Percentiles rank a stretch among this genome's conserved stretches.
phyloP scores from a whole-genome alignment of 2,329 filamentous ascomycete genomes.

The Ceratocystis harringtonii region DNA sequence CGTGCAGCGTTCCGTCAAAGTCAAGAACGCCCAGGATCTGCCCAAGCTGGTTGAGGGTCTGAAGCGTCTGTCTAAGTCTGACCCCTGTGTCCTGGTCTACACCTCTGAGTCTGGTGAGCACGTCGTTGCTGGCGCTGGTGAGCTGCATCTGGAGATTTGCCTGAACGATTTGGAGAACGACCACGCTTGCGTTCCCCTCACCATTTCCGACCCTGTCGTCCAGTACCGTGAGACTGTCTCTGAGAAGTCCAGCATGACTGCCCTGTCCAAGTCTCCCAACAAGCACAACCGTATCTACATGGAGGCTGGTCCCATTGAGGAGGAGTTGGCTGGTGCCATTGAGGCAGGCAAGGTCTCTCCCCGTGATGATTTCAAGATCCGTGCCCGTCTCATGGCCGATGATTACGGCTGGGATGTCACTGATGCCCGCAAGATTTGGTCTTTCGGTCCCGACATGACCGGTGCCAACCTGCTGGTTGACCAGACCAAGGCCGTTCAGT shows the following conservation, averaged over 20 bases:
- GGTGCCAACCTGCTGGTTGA: constrained; percentile 98
- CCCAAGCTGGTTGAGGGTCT: constrained; percentile 99
- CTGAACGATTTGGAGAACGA: constrained; percentile 99
- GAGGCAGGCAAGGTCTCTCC: constrained; percentile 83
- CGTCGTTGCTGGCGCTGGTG: constrained; percentile 96
- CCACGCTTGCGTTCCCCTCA: constrained; percentile 95
- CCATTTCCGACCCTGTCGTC: constrained; percentile 95
- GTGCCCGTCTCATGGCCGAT: constrained; percentile 89
- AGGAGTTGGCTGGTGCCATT: constrained; percentile 84
- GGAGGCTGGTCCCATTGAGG: constrained; percentile 73
- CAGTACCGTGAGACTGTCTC: constrained; percentile 95
- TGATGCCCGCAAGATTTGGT: constrained; percentile 99
- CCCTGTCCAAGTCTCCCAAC: constrained; percentile 99
- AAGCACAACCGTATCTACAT: constrained; percentile 99
- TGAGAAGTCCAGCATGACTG: constrained; percentile 77
- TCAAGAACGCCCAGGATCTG: constrained; percentile 99
- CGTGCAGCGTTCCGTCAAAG: constrained; percentile 95
- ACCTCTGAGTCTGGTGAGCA: constrained; percentile 94
- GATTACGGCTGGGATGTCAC: constrained; percentile 99
- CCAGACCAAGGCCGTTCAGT: constrained; percentile 99
- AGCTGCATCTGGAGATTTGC: constrained; percentile 99
- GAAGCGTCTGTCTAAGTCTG: constrained; percentile 99
- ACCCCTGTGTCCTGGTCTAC: constrained; percentile 88
- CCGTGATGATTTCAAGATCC: constrained; percentile 97
- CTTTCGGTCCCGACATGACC: constrained; percentile 94